Evolutionary conservation across 345 rosid species (phyloP), one percentile per base, ranked within the genome.

Genomic region (Punica granatum): DNA sequence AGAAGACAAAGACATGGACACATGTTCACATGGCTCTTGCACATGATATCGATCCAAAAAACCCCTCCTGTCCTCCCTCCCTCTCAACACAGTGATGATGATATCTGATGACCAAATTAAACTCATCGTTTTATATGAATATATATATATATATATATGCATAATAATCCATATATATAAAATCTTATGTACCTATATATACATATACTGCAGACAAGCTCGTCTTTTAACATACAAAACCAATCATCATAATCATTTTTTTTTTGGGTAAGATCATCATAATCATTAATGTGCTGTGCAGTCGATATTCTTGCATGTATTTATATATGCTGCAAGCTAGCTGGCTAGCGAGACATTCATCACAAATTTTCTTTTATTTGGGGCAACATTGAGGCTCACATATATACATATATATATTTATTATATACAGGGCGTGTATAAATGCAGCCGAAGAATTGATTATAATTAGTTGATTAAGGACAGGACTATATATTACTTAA

Each of bases 11-110:
- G 70, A 76, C 78, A 78, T 63, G 1, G 48, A 70, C 79, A 81
- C 84, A 70, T 84, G 81, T 53, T 62, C 88, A 84, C 88, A 81
- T 84, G 88, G 88, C 84, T 61, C 73, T 44, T 25, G 81, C 88
- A 81, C 85, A 81, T 84, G 88, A n/a, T n/a, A n/a, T 60, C 41
- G 63, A 58, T 37, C 41, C 41, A 37, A 5, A 37, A 4, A 11
- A 37, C 11, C 11, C 41, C 5, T 37, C 11, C 41, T 37, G 11
- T 5, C 11, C 41, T 37, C 6, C 41, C 41, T 37, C 6, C 41
- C n/a, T n/a, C n/a, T n/a, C n/a, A n/a, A n/a, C n/a, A n/a, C n/a
- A n/a, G n/a, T n/a, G n/a, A n/a, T n/a, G n/a, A n/a, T n/a, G n/a
- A 37, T 37, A 11, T 37, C 6, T 37, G 6, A 37, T 37, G 41